phyloP scores from a whole-genome alignment of 768 basidiomycete species.

The Collybiopsis luxurians region DNA sequence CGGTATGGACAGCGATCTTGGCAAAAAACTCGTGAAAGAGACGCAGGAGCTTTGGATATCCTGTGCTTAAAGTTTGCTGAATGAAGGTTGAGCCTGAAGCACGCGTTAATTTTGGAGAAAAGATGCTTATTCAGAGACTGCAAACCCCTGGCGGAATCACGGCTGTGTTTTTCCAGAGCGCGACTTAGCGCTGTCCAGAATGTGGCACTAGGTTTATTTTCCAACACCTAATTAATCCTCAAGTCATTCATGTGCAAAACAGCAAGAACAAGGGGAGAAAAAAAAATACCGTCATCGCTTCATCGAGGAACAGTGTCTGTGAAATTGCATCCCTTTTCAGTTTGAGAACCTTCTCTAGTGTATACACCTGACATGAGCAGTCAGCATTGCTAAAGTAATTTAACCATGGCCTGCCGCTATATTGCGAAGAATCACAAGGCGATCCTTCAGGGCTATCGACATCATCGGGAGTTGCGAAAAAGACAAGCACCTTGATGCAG shows the following conservation, averaged over 20 bases:
- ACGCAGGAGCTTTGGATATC: conserved; percentile 84
- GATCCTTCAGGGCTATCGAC: too few species aligned
- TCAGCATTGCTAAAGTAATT: background rate
- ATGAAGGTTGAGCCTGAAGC: conserved; percentile 78
- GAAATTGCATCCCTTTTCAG: conserved; percentile 83
- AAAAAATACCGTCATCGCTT: conserved; percentile 80
- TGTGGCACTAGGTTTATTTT: conserved; percentile 85
- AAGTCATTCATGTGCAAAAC: background rate
- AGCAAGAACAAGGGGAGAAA: background rate
- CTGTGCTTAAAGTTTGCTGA: conserved; percentile 82
- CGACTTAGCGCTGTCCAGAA: conserved; percentile 88
- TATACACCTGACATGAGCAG: conserved; percentile 69
- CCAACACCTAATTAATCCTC: conserved; percentile 56
- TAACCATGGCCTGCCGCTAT: too few species aligned
- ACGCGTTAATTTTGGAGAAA: background rate
- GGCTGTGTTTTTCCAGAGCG: conserved; percentile 78
- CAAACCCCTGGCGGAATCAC: conserved; percentile 78
- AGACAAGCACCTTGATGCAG: conserved; percentile 71
- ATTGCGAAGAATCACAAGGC: too few species aligned
- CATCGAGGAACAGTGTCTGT: conserved; percentile 81
- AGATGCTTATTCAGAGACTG: background rate
- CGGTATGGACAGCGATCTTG: conserved; percentile 93
- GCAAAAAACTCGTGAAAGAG: conserved; percentile 97
- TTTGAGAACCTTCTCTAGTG: conserved; percentile 89
- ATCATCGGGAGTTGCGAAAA: conserved; percentile 13